phyloP scores from a whole-genome alignment of 2,329 filamentous ascomycete genomes.

The Sclerotinia sclerotiorum region DNA sequence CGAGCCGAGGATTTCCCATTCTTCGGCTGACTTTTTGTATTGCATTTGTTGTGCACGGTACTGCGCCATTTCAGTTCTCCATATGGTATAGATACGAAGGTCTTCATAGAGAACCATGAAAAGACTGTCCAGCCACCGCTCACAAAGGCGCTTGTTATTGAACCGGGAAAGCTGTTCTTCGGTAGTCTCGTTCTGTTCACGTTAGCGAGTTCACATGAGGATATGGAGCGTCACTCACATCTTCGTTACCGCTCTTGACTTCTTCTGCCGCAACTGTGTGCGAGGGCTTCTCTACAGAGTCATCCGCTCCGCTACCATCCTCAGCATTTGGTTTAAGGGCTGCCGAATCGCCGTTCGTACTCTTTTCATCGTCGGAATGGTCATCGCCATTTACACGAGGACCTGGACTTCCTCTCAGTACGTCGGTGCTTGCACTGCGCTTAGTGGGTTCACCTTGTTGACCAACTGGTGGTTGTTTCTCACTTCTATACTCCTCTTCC shows the following conservation, averaged over 20 bases:
- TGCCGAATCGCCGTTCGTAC: slow-evolving; percentile 37
- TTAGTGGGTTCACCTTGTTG: slow-evolving; percentile 47
- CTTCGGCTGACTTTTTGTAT: slow-evolving; percentile 94
- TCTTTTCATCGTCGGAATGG: slow-evolving; percentile 40
- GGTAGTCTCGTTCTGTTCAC: slow-evolving; percentile 56
- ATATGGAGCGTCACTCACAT: slow-evolving; percentile 50
- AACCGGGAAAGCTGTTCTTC: slow-evolving; percentile 82
- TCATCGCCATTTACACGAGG: slow-evolving; percentile 48
- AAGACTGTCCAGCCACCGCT: slow-evolving; percentile 95
- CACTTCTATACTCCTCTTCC: slow-evolving; percentile 96
- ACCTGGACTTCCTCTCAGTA: slow-evolving; percentile 69
- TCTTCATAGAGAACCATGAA: slow-evolving; percentile 99
- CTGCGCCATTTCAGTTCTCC: slow-evolving; percentile 96
- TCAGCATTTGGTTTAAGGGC: slow-evolving; percentile 34
- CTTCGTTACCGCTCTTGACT: slow-evolving; percentile 72
- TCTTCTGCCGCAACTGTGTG: slow-evolving; percentile 67
- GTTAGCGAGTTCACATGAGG: slow-evolving; percentile 35
- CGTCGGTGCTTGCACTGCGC: slow-evolving; percentile 77
- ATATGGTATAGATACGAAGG: slow-evolving; percentile 96
- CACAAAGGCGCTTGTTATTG: slow-evolving; percentile 94
- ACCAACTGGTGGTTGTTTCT: slow-evolving; percentile 65
- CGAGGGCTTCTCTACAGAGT: slow-evolving; percentile 71
- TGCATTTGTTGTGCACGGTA: slow-evolving; percentile 90
- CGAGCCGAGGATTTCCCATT: slow-evolving; percentile 96
- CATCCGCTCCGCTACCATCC: slow-evolving; percentile 33